A percentile compares a stretch with the other conserved stretches of the same genome.
Evolutionary conservation across 2,329 filamentous ascomycete genomes (phyloP).

Genomic region (Monilinia aucupariae): DNA sequence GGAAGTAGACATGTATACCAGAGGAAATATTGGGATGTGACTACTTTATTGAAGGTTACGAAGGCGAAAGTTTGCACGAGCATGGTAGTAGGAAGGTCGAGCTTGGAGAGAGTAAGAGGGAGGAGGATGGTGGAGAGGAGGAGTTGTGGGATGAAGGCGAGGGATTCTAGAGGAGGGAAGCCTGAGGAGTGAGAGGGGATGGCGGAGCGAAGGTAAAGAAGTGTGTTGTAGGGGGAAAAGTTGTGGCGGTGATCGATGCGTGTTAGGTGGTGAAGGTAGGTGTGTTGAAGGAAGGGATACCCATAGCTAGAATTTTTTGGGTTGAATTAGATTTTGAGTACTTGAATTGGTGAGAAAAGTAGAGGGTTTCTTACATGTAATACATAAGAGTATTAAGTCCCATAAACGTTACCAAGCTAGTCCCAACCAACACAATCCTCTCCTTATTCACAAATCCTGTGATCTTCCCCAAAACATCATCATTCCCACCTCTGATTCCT

Average conservation of each 20-base stretch:
- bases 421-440: slow-evolving; percentile 43
- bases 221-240: slow-evolving; percentile 91
- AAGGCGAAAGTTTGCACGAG: slow-evolving; percentile 95
- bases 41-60: slow-evolving; percentile 94
- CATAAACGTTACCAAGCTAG: slow-evolving; percentile 68
- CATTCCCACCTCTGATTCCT: neutral
- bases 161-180: slow-evolving; percentile 57
- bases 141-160: slow-evolving; percentile 87
- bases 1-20: slow-evolving; percentile 96
- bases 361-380: slow-evolving; percentile 47
- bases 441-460: slow-evolving; percentile 6
- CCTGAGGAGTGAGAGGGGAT: slow-evolving; percentile 36
- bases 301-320: slow-evolving; percentile 58
- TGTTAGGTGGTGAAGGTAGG: slow-evolving; percentile 86
- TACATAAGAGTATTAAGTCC: slow-evolving; percentile 77
- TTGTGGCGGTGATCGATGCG: slow-evolving; percentile 96
- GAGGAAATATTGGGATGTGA: slow-evolving; percentile 71
- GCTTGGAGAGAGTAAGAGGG: slow-evolving; percentile 70
- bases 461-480: slow-evolving; percentile 20
- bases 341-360: neutral
- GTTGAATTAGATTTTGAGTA: slow-evolving; percentile 1
- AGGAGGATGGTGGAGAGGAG: slow-evolving; percentile 72
- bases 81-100: slow-evolving; percentile 76
- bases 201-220: slow-evolving; percentile 81
- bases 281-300: slow-evolving; percentile 76